Evolutionary conservation across 2,329 filamentous ascomycete species (phyloP).

Genomic region (Fonsecaea nubica): DNA sequence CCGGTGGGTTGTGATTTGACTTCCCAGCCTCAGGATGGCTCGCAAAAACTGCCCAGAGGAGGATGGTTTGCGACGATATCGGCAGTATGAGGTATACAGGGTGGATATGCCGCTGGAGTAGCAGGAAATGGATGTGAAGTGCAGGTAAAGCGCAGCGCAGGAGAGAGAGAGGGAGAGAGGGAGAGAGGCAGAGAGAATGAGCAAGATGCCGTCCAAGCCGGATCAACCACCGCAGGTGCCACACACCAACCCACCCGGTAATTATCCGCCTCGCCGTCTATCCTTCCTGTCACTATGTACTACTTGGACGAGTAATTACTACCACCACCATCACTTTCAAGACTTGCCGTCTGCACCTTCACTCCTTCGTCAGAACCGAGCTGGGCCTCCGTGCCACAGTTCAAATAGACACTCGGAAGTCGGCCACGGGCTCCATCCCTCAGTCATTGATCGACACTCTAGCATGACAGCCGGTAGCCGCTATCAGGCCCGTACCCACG

Average conservation of each 20-base stretch:
- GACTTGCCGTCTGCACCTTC: background rate
- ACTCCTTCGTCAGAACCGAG: background rate
- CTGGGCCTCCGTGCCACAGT: background rate
- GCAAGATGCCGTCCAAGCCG: constrained; percentile 14
- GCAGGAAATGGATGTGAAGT: background rate
- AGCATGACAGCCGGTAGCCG: constrained; percentile 1
- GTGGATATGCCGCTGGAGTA: background rate
- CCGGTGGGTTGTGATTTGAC: background rate
- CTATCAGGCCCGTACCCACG: background rate
- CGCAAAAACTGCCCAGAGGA: background rate
- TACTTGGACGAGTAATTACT: too few species aligned
- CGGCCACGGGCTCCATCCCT: constrained; percentile 7
- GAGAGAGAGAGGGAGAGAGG: background rate
- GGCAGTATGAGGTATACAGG: background rate
- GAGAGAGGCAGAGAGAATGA: background rate
- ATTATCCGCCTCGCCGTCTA: constrained; percentile 10
- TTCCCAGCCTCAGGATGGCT: background rate
- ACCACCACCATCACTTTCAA: background rate
- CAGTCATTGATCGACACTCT: constrained; percentile 1
- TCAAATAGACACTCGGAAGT: constrained; percentile 17
- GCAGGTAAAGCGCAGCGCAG: background rate
- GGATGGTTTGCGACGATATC: background rate
- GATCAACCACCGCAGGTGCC: constrained; percentile 6
- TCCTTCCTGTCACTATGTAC: background rate
- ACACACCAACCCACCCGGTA: constrained; percentile 1